Percentiles rank a stretch among this genome's conserved stretches.
Evolutionary conservation across 2,329 filamentous ascomycete genomes (phyloP).

Genomic region (Ophiostoma perfectum): DNA sequence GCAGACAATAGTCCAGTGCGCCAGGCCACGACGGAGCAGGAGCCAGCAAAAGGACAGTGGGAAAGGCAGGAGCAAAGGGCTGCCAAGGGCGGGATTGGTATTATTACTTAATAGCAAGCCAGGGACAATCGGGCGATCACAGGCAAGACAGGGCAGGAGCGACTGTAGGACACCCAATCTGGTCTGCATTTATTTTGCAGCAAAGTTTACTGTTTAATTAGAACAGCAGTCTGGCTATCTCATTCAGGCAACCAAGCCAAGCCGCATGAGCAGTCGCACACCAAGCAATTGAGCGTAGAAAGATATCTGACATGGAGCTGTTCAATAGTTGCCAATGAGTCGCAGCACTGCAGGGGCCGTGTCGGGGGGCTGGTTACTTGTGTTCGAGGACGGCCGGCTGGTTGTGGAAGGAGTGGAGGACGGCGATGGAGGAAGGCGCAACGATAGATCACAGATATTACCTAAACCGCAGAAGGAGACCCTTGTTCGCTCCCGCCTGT

Average conservation of each 20-base stretch:
- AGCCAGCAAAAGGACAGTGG: too few species aligned
- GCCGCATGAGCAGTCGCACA: not conserved
- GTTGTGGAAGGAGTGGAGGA: conserved; percentile 4
- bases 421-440: not conserved
- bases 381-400: not conserved
- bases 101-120: not conserved
- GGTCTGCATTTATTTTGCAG: not conserved
- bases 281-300: not conserved
- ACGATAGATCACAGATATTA: not conserved
- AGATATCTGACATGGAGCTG: not conserved
- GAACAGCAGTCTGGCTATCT: not conserved
- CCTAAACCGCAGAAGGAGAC: too few species aligned
- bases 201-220: not conserved
- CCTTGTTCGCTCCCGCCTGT: not conserved
- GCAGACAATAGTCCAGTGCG: too few species aligned
- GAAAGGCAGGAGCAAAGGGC: conserved; percentile 1
- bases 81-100: not conserved
- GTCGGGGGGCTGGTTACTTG: not conserved
- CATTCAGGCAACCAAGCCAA: not conserved
- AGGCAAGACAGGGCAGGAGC: not conserved
- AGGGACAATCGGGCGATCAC: not conserved
- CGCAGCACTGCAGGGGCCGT: not conserved
- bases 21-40: too few species aligned
- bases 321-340: not conserved
- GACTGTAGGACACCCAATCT: not conserved